Evolutionary conservation across 352 stramenopile species (phyloP).

Genomic region (Detonula confervacea): DNA sequence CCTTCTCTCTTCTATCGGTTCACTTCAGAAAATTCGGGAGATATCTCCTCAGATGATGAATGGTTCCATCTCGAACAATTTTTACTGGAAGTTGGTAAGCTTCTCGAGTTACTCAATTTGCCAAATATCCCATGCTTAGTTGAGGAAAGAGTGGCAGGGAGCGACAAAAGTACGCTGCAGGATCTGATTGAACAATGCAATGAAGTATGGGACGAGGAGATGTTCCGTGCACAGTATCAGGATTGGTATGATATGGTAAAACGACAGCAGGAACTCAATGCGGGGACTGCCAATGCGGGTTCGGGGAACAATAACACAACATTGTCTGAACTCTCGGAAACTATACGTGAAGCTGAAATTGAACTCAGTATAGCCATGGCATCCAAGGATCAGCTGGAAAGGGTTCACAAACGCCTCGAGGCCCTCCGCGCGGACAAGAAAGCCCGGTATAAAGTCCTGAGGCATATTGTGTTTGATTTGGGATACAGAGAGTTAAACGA

Average conservation of each 20-base stretch:
- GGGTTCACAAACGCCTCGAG: conserved; percentile 65
- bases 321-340: conserved; percentile 58
- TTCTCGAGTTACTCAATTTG: conserved; percentile 64
- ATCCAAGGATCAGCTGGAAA: conserved; percentile 58
- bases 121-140: conserved; percentile 56
- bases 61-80: conserved; percentile 51
- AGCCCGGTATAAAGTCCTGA: conserved; percentile 69
- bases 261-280: conserved; percentile 47
- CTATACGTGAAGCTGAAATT: conserved; percentile 78
- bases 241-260: conserved; percentile 81
- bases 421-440: conserved; percentile 58
- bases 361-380: conserved; percentile 73
- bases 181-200: conserved; percentile 61
- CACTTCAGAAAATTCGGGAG: neutral
- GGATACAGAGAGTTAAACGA: conserved; percentile 81
- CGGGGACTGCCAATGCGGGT: conserved; percentile 2
- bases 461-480: conserved; percentile 80
- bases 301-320: conserved; percentile 28
- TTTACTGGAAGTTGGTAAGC: conserved; percentile 50
- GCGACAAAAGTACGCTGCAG: conserved; percentile 33
- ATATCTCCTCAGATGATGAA: conserved; percentile 26
- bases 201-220: conserved; percentile 70
- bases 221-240: conserved; percentile 69
- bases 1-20: neutral
- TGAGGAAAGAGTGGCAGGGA: conserved; percentile 45